Evolutionary conservation across 345 rosid genomes (phyloP), one percentile per base, ranked within the genome.

Genomic region (Linum usitatissimum): DNA sequence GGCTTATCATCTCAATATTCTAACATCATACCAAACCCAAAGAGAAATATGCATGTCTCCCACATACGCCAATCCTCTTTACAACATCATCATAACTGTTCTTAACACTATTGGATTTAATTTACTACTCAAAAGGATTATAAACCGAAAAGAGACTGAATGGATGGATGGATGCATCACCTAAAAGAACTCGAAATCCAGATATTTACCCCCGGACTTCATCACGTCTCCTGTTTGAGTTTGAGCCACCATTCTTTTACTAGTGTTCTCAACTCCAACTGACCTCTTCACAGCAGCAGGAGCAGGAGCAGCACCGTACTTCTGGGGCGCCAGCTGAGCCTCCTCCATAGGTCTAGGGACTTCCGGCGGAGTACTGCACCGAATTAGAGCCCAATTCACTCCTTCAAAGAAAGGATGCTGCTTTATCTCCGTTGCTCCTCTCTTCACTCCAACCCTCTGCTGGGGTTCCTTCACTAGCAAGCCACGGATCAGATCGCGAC

Each of bases 371-470:
- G 99, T 87, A 68, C 96, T 84, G 80, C 97, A 93, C 60, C 99
- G 74, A 34, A 93, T 93, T 63, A 93, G 83, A 53, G 99, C 97
- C 99, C 97, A 93, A 59, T 93, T 93, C 66, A 93, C 96, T 1
- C 96, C 96, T 78, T 93, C 94, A 51, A 93, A 93, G 78, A 90
- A 90, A 0, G 99, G 88, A 57, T 93, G 99, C 65, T 90, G 99
- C 66, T 90, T 93, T 71, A 93, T 85, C 90, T 93, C 99, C 1
- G 97, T 90, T 12, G 99, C 99, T 30, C 99, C 99, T 71, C 99
- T 79, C 71, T 90, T 93, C 61, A 86, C 91, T 56, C 99, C 99
- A 8, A 93, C 74, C 75, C 97, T 80, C 55, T 90, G 85, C 68
- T 85, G 89, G 9, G 99, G 99, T 68, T 93, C 97, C 77, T 93